Evolutionary conservation across 495 filamentous ascomycete species (phyloP).

Genomic region (Cercophora scortea): DNA sequence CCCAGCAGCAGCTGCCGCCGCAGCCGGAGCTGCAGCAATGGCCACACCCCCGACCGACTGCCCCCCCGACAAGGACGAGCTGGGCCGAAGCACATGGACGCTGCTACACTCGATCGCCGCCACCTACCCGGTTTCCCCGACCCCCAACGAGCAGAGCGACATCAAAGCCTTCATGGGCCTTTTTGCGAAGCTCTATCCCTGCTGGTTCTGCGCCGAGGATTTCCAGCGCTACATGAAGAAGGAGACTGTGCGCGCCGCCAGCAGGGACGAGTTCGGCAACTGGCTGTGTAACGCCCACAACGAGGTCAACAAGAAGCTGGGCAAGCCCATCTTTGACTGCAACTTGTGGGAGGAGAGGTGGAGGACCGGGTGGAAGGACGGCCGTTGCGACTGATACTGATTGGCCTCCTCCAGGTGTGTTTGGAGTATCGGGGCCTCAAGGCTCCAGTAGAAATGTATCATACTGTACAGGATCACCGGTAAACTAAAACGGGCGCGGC

Average conservation of each 20-base stretch:
- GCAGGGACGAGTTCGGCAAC: slow-evolving; percentile 67
- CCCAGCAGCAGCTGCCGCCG: no score
- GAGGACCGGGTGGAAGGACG: slow-evolving; percentile 90
- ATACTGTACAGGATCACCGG: background rate
- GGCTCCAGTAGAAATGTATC: no score
- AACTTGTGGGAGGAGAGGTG: slow-evolving; percentile 87
- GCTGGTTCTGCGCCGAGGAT: slow-evolving; percentile 90
- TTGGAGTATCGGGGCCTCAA: background rate
- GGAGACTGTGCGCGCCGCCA: slow-evolving; percentile 60
- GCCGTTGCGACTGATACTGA: slow-evolving; percentile 41
- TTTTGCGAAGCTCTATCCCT: slow-evolving; percentile 84
- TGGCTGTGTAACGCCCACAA: slow-evolving; percentile 99
- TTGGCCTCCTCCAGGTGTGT: background rate
- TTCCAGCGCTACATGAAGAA: slow-evolving; percentile 75
- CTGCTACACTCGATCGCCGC: slow-evolving; percentile 87
- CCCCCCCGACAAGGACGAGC: slow-evolving; percentile 72
- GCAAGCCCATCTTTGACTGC: slow-evolving; percentile 90
- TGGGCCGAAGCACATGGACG: slow-evolving; percentile 87
- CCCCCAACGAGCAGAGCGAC: slow-evolving; percentile 58
- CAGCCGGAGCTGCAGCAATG: slow-evolving; percentile 16
- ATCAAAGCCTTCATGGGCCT: slow-evolving; percentile 69
- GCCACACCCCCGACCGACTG: slow-evolving; percentile 45
- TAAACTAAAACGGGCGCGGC: background rate
- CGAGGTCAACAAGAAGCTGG: slow-evolving; percentile 89
- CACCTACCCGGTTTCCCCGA: slow-evolving; percentile 65